Conservation (phyloP, 805 yeast genomes). For the Starmerella apicola region DNA sequence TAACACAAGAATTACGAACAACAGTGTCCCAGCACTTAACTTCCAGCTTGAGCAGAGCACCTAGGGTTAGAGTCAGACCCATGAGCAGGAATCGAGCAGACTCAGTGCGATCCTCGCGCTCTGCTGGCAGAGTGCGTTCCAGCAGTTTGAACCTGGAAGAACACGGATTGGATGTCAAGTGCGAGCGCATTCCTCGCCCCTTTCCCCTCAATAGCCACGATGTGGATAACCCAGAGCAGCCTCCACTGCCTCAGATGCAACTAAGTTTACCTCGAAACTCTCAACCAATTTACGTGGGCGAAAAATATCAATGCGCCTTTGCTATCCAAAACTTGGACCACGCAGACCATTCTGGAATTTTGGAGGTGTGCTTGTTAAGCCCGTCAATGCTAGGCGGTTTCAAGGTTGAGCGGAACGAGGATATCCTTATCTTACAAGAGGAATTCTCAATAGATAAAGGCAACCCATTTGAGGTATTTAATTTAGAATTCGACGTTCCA, state of each 20-base stretch:
- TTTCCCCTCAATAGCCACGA: conserved; percentile 4
- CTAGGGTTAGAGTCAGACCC: too few relatives aligned
- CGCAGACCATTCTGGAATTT: background rate
- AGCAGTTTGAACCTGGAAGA: too few relatives aligned
- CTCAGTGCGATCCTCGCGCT: too few relatives aligned
- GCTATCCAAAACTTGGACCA: conserved; percentile 7
- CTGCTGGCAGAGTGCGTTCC: too few relatives aligned
- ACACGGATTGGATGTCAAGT: too few relatives aligned
- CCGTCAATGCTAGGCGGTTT: background rate
- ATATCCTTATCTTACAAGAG: background rate
- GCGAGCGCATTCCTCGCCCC: too few relatives aligned
- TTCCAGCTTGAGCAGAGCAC: too few relatives aligned
- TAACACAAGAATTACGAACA: too few relatives aligned
- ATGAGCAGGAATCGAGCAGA: too few relatives aligned
- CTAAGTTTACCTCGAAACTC: conserved; percentile 22
- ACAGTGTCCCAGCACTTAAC: too few relatives aligned
- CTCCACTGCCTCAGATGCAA: conserved; percentile 13
- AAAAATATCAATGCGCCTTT: conserved; percentile 23
- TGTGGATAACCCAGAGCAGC: conserved; percentile 14
- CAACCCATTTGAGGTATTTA: background rate
- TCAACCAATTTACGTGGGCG: conserved; percentile 26
- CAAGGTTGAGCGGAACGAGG: background rate
- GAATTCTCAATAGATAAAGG: background rate
- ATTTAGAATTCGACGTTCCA: conserved; percentile 18
- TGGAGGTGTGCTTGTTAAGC: background rate